Evolutionary conservation across 164 flowering plant species (phyloP), one percentile per base, ranked within the genome.

Genomic region (Paratinospora sagittata): DNA sequence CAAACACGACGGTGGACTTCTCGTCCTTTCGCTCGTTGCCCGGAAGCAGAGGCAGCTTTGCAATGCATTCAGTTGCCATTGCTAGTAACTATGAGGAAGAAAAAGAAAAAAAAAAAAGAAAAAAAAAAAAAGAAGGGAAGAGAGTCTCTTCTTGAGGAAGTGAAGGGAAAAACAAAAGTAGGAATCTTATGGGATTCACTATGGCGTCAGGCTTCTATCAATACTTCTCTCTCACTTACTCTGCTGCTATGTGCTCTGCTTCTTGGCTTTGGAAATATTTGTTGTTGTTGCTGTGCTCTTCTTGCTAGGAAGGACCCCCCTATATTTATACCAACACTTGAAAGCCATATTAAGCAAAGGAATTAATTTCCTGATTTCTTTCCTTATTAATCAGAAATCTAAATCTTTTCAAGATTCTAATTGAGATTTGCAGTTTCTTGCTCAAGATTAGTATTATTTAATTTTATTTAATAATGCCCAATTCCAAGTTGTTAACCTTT

Each of bases 1-100:
- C 94, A 26, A 91, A 91, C 11, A 89, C 82, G 7, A 86, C 57
- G 10, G 76, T n/a, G n/a, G n/a, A n/a, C n/a, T n/a, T n/a, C n/a
- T n/a, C n/a, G n/a, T n/a, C n/a, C n/a, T n/a, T n/a, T n/a, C n/a
- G 30, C 17, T 65, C 27, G 7, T 23, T n/a, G n/a, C 6, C 21
- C 7, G 4, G 58, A 19, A 16, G 58, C 7, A 16, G 58, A 19
- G 2, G 19, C 0, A 5, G 58, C 3, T 49, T n/a, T 17, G 58
- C 58, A 52, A 52, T 52, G 58, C 58, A 52, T 16, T 52, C 58
- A 19, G 58, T 52, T n/a, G 58, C 58, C 58, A 52, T 52, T 52
- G 58, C n/a, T n/a, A n/a, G n/a, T n/a, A n/a, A n/a, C n/a, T n/a
- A n/a, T n/a, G n/a, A n/a, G n/a, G n/a, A n/a, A 16, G 19, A 39